A percentile compares a stretch with the other conserved stretches of the same genome.
Conservation (phyloP, 768 basidiomycete species). For the Hirschioporus abietinus region DNA sequence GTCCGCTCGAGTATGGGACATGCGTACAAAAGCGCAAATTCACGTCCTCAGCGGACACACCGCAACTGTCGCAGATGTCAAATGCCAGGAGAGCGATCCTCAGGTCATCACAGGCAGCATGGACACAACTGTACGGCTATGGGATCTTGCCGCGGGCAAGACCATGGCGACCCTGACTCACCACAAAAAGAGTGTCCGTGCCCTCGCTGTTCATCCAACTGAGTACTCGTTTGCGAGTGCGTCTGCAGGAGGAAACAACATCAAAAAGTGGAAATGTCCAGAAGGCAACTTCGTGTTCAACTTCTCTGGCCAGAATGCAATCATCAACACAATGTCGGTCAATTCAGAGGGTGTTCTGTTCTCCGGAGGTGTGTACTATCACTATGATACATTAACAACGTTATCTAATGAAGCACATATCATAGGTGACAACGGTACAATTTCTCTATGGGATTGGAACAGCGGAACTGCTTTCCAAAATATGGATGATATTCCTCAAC, state of each 20-base stretch:
- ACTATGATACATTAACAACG: neutral
- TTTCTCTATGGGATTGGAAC: constrained; percentile 92
- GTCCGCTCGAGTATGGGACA: constrained; percentile 97
- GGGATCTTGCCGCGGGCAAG: constrained; percentile 98
- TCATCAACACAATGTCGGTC: constrained; percentile 92
- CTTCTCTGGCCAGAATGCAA: constrained; percentile 93
- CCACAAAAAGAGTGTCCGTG: constrained; percentile 96
- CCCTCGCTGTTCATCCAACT: constrained; percentile 91
- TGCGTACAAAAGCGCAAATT: constrained; percentile 96
- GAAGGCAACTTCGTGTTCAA: constrained; percentile 96
- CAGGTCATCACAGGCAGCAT: constrained; percentile 98
- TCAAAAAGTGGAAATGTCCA: constrained; percentile 99
- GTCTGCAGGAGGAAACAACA: constrained; percentile 98
- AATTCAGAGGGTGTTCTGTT: constrained; percentile 97
- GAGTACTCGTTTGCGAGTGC: constrained; percentile 96
- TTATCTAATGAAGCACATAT: neutral
- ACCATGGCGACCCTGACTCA: constrained; percentile 97
- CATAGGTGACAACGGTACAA: constrained; percentile 84
- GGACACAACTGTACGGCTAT: constrained; percentile 93
- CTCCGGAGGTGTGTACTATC: constrained; percentile 70
- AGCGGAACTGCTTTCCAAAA: constrained; percentile 95
- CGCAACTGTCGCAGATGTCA: constrained; percentile 90
- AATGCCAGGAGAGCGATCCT: constrained; percentile 95
- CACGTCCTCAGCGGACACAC: constrained; percentile 93
- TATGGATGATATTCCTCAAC: constrained; percentile 89